phyloP scores from a whole-genome alignment of 176 grass and related monocot species.

The Urochloa ruziziensis region DNA sequence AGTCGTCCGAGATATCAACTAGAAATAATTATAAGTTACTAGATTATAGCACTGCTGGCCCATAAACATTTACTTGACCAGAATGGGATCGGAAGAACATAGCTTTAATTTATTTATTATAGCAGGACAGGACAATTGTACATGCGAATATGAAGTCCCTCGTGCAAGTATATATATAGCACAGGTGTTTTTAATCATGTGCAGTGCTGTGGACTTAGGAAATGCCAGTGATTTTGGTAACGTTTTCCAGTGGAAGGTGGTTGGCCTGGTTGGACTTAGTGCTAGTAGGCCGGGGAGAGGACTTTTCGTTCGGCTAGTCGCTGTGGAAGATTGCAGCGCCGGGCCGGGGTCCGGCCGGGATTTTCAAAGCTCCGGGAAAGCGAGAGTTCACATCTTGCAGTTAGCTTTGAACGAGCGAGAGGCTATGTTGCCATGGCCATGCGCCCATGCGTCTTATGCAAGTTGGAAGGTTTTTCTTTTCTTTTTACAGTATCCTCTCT shows the following conservation, averaged over 20 bases:
- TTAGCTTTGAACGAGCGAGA: neutral
- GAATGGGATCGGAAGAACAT: neutral
- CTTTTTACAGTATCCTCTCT: neutral
- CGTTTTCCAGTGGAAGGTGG: too few species aligned
- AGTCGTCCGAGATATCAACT: neutral
- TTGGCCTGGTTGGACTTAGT: too few species aligned
- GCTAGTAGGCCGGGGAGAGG: neutral
- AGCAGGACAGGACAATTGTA: neutral
- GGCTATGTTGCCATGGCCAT: neutral
- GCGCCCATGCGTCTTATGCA: neutral
- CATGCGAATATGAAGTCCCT: neutral
- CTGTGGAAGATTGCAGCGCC: constrained; percentile 1
- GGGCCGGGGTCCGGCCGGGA: neutral
- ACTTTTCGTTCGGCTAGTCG: neutral
- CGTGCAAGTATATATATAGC: neutral
- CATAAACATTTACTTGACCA: constrained; percentile 9
- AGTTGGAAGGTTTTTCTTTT: neutral
- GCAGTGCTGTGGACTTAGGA: neutral
- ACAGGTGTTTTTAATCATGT: neutral
- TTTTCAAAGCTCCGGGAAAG: neutral
- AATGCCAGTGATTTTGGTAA: neutral
- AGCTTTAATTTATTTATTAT: neutral
- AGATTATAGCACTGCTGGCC: neutral
- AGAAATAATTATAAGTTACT: neutral
- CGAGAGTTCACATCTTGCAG: constrained; percentile 14